Evolutionary conservation across 192 early-diverging fungal species (phyloP).

Genomic region (Gigaspora rosea): DNA sequence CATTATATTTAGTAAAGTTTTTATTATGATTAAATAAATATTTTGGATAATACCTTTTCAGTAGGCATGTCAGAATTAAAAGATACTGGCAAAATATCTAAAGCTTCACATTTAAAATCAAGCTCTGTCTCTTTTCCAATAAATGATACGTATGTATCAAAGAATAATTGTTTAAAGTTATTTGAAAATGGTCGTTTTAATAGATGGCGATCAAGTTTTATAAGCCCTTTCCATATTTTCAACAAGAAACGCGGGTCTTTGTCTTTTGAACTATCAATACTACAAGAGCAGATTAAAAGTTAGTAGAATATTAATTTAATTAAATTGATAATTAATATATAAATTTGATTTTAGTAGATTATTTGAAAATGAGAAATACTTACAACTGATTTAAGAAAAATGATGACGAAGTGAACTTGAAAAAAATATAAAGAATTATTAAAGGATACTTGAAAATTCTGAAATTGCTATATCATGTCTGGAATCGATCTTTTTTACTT

Average conservation of each 20-base stretch:
- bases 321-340: not conserved
- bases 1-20: too few relatives aligned
- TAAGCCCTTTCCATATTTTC: slow-evolving; percentile 49
- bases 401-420: not conserved
- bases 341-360: not conserved
- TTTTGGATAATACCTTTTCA: slow-evolving; percentile 31
- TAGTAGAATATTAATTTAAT: not conserved
- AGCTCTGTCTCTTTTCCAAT: slow-evolving; percentile 39
- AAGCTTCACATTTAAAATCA: slow-evolving; percentile 45
- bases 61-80: slow-evolving; percentile 37
- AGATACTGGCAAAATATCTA: slow-evolving; percentile 53
- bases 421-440: not conserved
- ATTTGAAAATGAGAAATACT: not conserved
- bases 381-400: not conserved
- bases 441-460: not conserved
- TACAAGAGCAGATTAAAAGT: not conserved
- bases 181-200: slow-evolving; percentile 37
- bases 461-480: not conserved
- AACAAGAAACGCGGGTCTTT: slow-evolving; percentile 38
- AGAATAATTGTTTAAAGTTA: slow-evolving; percentile 42
- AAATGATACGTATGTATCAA: slow-evolving; percentile 41
- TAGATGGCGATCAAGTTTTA: slow-evolving; percentile 48
- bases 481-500: not conserved
- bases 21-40: not conserved
- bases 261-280: slow-evolving; percentile 10